Base-by-base conservation (phyloP, 768 basidiomycete species). In the Saitozyma podzolica region DNA sequence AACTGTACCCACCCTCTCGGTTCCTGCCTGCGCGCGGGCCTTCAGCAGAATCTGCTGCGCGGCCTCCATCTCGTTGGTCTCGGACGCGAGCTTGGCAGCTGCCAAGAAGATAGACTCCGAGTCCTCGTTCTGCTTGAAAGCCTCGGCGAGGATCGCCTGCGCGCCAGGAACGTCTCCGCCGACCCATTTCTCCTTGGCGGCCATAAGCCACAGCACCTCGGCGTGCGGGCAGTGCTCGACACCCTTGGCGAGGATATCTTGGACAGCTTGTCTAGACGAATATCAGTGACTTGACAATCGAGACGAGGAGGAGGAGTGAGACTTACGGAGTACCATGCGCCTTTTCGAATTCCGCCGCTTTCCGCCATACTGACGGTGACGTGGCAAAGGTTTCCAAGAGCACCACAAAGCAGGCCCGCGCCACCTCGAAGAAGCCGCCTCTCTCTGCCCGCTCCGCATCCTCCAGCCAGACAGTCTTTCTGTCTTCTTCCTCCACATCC, bases 101-200 rank as follows among this genome's bases (percentile, higher is more conserved):
- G 95, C 96, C 58, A 99, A 82, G 93, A 94, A 98, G 73, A 99
- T 97, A 67, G 89, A 88, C 81, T 98, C 96, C 75, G 91, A 94
- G 78, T 97, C 93, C 11, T 92, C 91, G 75, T 98, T 98, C 59
- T 92, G 91, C 56, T 89, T 86, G 83, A 97, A 97, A 0, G 96
- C 92, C 45, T 85, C 85, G 64, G 89, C 91, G 13, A 98, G 86
- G 13, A 95, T 89, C 67, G 88, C 86, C 42, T 93, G 89, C 2
- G 96, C 92, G n/a, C 88, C 89, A 1, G 88, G 86, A 13, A 98
- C 91, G 72, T 98, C 91, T 8, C 90, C 91, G 10, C 84, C 82
- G 14, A 92, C 75, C 95, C 95, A 99, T 77, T 92, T 91, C 82
- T 98, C 95, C 80, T 99, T 99, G 3, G 95, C 96, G 55, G 88